phyloP scores from a whole-genome alignment of 345 rosid species.

The Cardamine occulta region DNA sequence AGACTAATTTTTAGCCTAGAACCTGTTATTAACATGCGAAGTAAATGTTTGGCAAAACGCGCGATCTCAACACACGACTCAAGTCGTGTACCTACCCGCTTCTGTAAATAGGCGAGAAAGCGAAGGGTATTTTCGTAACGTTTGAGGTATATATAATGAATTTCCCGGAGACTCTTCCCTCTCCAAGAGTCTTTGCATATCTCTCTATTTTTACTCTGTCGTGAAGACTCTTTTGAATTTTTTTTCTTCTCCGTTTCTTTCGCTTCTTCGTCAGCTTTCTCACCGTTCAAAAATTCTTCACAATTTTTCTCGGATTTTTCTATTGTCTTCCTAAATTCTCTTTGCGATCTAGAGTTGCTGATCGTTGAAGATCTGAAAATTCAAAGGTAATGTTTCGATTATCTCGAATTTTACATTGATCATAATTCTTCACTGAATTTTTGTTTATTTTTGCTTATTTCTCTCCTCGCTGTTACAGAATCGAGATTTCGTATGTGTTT shows the following conservation, averaged over 20 bases:
- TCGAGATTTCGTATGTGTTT: not conserved
- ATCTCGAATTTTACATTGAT: constrained; percentile 3
- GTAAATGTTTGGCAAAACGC: constrained; percentile 29
- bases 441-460: not conserved
- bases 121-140: constrained; percentile 33
- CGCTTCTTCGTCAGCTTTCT: constrained; percentile 21
- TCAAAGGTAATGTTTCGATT: constrained; percentile 29
- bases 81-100: constrained; percentile 35
- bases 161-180: constrained; percentile 13
- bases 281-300: constrained; percentile 4
- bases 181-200: constrained; percentile 21
- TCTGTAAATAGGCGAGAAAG: not conserved
- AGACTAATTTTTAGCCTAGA: not conserved
- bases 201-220: constrained; percentile 25
- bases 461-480: not conserved
- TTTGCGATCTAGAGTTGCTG: constrained; percentile 7
- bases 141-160: constrained; percentile 21
- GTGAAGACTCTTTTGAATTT: not conserved
- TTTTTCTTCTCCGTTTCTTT: constrained; percentile 32
- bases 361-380: constrained; percentile 28
- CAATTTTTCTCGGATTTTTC: not conserved
- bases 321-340: not conserved
- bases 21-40: constrained; percentile 1
- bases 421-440: not conserved
- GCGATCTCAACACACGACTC: constrained; percentile 20